Conservation (phyloP, 139 green algal species). For the Monoraphidium neglectum region DNA sequence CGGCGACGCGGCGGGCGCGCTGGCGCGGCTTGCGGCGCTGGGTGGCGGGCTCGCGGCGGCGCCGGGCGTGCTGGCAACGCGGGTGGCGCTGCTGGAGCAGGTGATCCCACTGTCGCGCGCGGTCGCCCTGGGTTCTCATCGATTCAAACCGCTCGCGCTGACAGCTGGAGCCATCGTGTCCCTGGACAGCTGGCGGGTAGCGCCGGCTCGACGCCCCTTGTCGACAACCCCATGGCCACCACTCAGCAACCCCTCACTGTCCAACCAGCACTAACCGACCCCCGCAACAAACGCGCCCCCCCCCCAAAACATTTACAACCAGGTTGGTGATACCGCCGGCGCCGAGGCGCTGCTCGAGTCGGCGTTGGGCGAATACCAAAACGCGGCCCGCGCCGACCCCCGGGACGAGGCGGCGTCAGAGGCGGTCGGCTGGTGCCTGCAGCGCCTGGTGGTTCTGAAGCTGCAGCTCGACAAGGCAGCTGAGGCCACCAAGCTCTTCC, state of each 20-base stretch:
- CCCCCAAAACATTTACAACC: neutral
- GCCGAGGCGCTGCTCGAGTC: conserved; percentile 46
- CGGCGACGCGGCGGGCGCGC: conserved; percentile 27
- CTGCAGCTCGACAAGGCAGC: conserved; percentile 54
- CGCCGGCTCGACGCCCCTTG: no score
- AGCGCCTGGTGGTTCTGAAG: conserved; percentile 59
- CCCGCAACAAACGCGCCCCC: neutral
- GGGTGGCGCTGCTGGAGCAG: conserved; percentile 57
- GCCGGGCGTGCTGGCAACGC: conserved; percentile 58
- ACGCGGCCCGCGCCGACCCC: neutral
- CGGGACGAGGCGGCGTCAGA: neutral
- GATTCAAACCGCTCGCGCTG: no score
- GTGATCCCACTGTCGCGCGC: neutral
- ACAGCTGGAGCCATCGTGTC: no score
- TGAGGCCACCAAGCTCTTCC: conserved; percentile 20
- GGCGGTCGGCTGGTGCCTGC: conserved; percentile 56
- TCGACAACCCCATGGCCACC: no score
- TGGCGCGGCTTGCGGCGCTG: conserved; percentile 33
- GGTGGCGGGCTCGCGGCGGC: conserved; percentile 3
- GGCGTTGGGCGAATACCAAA: conserved; percentile 46
- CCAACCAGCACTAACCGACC: neutral
- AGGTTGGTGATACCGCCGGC: conserved; percentile 48
- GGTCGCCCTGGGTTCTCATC: neutral
- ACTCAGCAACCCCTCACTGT: no score
- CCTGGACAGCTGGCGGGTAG: no score